A percentile compares a stretch with the other conserved stretches of the same genome.
Evolutionary conservation across 495 filamentous ascomycete species (phyloP).

Genomic region (Penicillium alfredii): DNA sequence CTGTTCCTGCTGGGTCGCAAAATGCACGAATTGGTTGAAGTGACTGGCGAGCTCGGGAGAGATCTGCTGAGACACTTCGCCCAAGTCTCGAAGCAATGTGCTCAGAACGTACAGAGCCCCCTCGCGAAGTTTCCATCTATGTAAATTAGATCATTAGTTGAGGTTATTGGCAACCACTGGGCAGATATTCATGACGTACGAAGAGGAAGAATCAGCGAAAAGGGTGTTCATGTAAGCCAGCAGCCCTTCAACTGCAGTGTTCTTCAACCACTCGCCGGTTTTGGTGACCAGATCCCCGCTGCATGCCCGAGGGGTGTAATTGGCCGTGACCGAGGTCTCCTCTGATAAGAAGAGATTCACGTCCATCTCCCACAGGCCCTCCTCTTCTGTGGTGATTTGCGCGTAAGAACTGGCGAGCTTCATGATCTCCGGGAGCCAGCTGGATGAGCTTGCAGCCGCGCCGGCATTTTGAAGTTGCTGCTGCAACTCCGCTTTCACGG

Average conservation of each 20-base stretch:
- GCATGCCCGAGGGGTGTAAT: slow-evolving; percentile 89
- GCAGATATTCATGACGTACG: slow-evolving; percentile 45
- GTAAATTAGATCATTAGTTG: slow-evolving; percentile 12
- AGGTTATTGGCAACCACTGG: slow-evolving; percentile 14
- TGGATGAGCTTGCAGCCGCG: slow-evolving; percentile 46
- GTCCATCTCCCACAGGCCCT: slow-evolving; percentile 93
- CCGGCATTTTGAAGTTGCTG: slow-evolving; percentile 59
- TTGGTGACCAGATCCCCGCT: slow-evolving; percentile 88
- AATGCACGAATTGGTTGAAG: slow-evolving; percentile 71
- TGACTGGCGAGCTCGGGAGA: slow-evolving; percentile 58
- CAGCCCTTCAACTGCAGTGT: slow-evolving; percentile 64
- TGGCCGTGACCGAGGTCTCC: slow-evolving; percentile 90
- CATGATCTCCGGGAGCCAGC: slow-evolving; percentile 78
- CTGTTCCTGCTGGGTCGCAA: slow-evolving; percentile 62
- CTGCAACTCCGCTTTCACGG: slow-evolving; percentile 79
- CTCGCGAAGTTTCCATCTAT: slow-evolving; percentile 63
- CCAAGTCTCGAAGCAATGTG: slow-evolving; percentile 70
- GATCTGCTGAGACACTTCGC: slow-evolving; percentile 63
- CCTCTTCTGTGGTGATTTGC: slow-evolving; percentile 90
- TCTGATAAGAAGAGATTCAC: slow-evolving; percentile 92
- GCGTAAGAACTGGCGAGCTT: slow-evolving; percentile 75
- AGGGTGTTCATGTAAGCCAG: slow-evolving; percentile 64
- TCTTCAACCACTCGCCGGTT: slow-evolving; percentile 81
- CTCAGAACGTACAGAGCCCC: slow-evolving; percentile 78
- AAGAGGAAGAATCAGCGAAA: slow-evolving; percentile 47